Evolutionary conservation across 1,284 basidiomycete genomes (phyloP).

Genomic region (Cryptococcus sp.): DNA sequence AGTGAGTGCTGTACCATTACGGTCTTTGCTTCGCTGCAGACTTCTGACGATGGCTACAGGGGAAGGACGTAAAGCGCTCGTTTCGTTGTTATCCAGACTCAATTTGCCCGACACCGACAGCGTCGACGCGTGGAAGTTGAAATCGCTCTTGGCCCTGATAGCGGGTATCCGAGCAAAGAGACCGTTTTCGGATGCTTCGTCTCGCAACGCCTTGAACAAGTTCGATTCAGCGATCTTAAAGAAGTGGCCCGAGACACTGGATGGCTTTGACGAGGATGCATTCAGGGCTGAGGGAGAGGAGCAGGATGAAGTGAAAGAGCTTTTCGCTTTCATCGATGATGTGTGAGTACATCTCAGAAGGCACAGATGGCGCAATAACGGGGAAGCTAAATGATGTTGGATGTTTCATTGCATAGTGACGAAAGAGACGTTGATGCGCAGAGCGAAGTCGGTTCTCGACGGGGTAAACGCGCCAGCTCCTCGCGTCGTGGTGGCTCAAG

Average conservation of each 20-base stretch:
- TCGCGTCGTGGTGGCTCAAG: not conserved
- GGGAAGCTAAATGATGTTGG: not conserved
- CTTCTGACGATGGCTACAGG: conserved; percentile 54
- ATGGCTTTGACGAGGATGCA: conserved; percentile 67
- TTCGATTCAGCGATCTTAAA: conserved; percentile 66
- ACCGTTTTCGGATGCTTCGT: conserved; percentile 67
- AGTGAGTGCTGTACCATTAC: conserved; percentile 24
- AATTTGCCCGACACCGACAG: conserved; percentile 64
- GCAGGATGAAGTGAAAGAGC: conserved; percentile 18
- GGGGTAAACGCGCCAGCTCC: conserved; percentile 6
- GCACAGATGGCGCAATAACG: not conserved
- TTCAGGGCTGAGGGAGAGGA: conserved; percentile 38
- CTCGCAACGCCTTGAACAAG: conserved; percentile 69
- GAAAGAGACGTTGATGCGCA: conserved; percentile 25
- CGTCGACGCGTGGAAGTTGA: conserved; percentile 64
- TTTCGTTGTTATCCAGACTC: conserved; percentile 76
- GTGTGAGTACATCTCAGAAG: conserved; percentile 37
- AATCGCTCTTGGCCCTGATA: conserved; percentile 65
- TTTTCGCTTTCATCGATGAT: conserved; percentile 48
- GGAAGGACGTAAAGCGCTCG: conserved; percentile 77
- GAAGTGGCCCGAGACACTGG: conserved; percentile 63
- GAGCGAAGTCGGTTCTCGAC: conserved; percentile 22
- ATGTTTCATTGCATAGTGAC: conserved; percentile 7
- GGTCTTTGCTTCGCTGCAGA: too few species aligned
- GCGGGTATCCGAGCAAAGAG: conserved; percentile 61